phyloP scores from a whole-genome alignment of 1,284 basidiomycete species.

The Malassezia psittaci region DNA sequence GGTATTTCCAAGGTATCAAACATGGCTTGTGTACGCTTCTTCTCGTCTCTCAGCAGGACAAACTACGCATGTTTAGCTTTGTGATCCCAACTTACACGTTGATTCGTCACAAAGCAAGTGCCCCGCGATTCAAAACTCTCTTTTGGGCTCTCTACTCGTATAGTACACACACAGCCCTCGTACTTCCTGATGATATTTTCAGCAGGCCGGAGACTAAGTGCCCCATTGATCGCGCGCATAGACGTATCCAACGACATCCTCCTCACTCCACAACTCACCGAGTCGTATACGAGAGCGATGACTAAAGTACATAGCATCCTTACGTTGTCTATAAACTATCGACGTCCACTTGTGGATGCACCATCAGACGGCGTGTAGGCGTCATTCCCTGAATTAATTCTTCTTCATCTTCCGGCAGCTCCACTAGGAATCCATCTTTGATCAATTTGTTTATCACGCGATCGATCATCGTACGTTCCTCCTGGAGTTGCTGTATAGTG shows the following conservation, averaged over 20 bases:
- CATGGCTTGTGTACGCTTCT: neutral
- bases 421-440: constrained; percentile 55
- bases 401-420: constrained; percentile 29
- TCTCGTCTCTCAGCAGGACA: neutral
- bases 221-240: neutral
- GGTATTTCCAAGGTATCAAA: neutral
- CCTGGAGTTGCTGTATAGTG: constrained; percentile 77
- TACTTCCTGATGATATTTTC: neutral
- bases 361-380: constrained; percentile 24
- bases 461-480: constrained; percentile 75
- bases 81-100: neutral
- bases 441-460: constrained; percentile 83
- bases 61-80: neutral
- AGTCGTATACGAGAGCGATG: neutral
- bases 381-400: constrained; percentile 20
- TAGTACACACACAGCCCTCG: neutral
- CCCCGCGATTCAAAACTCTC: neutral
- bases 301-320: constrained; percentile 1
- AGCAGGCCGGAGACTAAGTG: neutral
- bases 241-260: neutral
- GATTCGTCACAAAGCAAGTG: neutral
- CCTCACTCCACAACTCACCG: neutral
- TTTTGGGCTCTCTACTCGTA: neutral
- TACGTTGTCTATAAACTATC: constrained; percentile 24
- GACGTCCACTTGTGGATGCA: constrained; percentile 37